A percentile compares a stretch with the other conserved stretches of the same genome.
phyloP scores from a whole-genome alignment of 495 filamentous ascomycete species.

The Cudoniella acicularis region DNA sequence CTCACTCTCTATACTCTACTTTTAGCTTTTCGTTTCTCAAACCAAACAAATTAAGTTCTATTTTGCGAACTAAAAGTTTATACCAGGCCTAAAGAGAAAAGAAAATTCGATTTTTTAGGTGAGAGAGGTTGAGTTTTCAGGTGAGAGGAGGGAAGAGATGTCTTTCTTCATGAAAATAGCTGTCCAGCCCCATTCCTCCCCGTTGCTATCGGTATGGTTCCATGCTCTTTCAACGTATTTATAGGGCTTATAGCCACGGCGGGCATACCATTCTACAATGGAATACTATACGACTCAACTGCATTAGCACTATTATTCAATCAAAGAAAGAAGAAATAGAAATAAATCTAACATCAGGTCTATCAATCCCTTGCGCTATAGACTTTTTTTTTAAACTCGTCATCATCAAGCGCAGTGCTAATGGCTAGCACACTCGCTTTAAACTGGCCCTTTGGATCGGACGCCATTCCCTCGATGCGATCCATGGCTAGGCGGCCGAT shows the following conservation, averaged over 20 bases:
- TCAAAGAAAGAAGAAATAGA: neutral
- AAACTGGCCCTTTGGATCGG: neutral
- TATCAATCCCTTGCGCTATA: neutral
- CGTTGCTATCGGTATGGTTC: neutral
- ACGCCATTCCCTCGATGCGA: neutral
- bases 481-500: neutral
- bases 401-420: neutral
- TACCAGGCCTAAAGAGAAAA: no score
- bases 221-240: neutral
- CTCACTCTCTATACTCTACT: no score
- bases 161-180: neutral
- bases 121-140: no score
- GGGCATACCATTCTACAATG: neutral
- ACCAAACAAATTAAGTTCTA: no score
- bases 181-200: neutral
- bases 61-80: no score
- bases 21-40: no score
- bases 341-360: neutral
- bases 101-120: no score
- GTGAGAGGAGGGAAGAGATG: no score
- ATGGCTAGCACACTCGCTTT: neutral
- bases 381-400: neutral
- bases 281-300: neutral
- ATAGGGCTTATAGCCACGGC: neutral
- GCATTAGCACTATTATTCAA: neutral